A percentile compares a stretch with the other conserved stretches of the same genome.
Evolutionary conservation across 345 rosid genomes (phyloP).

Genomic region (Trapa incisa): DNA sequence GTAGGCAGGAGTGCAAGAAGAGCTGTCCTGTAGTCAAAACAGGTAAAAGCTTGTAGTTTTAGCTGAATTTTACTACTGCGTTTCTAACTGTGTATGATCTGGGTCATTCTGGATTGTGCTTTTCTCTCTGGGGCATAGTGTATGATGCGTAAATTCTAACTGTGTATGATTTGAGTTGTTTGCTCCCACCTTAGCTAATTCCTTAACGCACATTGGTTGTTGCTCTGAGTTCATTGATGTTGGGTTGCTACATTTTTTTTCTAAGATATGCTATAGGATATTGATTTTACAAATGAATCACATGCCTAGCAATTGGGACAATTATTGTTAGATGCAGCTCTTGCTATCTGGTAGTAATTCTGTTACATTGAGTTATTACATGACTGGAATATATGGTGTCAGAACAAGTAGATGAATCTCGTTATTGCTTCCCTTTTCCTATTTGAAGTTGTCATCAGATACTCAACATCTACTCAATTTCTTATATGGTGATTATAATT

Average conservation of each 20-base stretch:
- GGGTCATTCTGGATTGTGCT: not conserved
- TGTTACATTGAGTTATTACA: too few species aligned
- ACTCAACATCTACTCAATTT: not conserved
- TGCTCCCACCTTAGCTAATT: too few species aligned
- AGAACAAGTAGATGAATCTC: not conserved
- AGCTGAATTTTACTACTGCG: too few species aligned
- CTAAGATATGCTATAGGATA: not conserved
- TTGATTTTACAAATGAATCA: too few species aligned
- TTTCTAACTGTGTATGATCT: not conserved
- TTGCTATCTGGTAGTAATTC: too few species aligned
- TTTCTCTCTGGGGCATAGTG: not conserved
- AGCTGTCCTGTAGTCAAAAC: conserved; percentile 98
- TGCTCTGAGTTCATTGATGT: not conserved
- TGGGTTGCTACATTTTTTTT: not conserved
- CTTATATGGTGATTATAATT: not conserved
- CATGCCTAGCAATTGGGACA: too few species aligned
- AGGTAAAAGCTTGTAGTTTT: conserved; percentile 25
- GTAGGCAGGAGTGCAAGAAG: conserved; percentile 97
- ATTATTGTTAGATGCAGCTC: too few species aligned
- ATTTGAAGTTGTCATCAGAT: not conserved
- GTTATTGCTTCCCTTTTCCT: not conserved
- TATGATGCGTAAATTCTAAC: too few species aligned
- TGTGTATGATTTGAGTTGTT: too few species aligned
- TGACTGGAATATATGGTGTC: too few species aligned
- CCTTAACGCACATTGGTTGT: not conserved